Conservation (phyloP, 2,329 filamentous ascomycete species). For the Elsinoe arachidis region DNA sequence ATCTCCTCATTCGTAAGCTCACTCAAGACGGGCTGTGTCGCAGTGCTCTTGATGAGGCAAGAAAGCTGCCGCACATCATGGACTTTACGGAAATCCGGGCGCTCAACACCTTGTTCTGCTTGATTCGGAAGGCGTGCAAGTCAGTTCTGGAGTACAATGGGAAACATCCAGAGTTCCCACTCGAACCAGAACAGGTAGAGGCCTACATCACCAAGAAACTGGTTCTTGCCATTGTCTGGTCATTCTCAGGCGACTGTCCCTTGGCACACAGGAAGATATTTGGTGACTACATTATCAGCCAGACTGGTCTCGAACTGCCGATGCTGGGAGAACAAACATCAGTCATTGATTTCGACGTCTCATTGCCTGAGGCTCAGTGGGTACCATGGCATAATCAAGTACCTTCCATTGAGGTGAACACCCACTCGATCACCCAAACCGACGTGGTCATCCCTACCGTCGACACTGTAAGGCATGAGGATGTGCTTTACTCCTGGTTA, state of each 20-base stretch:
- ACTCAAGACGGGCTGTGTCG: constrained; percentile 72
- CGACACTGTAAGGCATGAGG: constrained; percentile 94
- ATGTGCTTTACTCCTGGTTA: constrained; percentile 98
- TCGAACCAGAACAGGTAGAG: constrained; percentile 84
- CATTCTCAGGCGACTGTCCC: constrained; percentile 89
- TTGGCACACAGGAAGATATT: constrained; percentile 79
- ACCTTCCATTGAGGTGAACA: constrained; percentile 91
- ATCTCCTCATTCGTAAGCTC: constrained; percentile 66
- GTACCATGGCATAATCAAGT: constrained; percentile 90
- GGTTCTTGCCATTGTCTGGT: constrained; percentile 87
- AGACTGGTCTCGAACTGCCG: constrained; percentile 81
- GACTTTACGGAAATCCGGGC: constrained; percentile 88
- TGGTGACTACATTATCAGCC: constrained; percentile 71
- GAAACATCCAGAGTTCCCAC: constrained; percentile 86
- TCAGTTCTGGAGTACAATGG: constrained; percentile 93
- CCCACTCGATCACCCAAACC: constrained; percentile 93
- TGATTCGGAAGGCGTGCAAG: constrained; percentile 87
- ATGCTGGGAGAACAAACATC: constrained; percentile 66
- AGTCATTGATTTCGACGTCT: constrained; percentile 91
- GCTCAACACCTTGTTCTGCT: constrained; percentile 85
- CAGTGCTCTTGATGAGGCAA: constrained; percentile 66
- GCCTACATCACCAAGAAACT: constrained; percentile 89
- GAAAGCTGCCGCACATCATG: constrained; percentile 90
- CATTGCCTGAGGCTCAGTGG: constrained; percentile 82
- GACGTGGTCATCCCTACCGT: constrained; percentile 97